These are phyloP conservation scores for Clathrospora elynae DNA, from an alignment of 2,329 filamentous ascomycete species.

Conservation along the genomic window DNA sequence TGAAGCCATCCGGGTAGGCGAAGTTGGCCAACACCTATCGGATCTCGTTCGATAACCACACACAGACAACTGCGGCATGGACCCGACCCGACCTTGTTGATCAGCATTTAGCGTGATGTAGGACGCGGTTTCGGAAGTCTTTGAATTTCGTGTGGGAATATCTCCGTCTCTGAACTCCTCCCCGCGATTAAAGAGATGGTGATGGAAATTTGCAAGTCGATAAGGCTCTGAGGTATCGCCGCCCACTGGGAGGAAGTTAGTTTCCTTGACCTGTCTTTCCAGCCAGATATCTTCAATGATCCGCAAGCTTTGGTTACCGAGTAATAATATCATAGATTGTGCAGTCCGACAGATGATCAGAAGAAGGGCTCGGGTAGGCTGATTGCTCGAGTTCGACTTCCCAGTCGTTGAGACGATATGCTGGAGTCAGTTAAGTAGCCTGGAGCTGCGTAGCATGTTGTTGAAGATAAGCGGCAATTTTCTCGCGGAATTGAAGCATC, in stretches of 20 bases:
- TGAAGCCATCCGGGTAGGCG: slow-evolving; percentile 8
- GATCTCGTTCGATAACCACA: slow-evolving; percentile 35
- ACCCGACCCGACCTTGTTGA: slow-evolving; percentile 32
- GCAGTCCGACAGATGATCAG: slow-evolving; percentile 17
- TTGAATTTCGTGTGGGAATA: not conserved
- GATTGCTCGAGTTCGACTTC: slow-evolving; percentile 3
- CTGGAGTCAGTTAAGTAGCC: slow-evolving; percentile 4
- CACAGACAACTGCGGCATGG: slow-evolving; percentile 21
- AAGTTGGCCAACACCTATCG: slow-evolving; percentile 32
- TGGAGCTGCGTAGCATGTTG: slow-evolving; percentile 5
- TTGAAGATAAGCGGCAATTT: slow-evolving; percentile 24
- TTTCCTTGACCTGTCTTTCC: slow-evolving; percentile 16
- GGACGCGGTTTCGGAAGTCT: slow-evolving; percentile 4
- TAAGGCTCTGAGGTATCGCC: slow-evolving; percentile 7
- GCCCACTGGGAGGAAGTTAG: slow-evolving; percentile 23
- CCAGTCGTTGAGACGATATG: slow-evolving; percentile 4
- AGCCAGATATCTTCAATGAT: slow-evolving; percentile 31
- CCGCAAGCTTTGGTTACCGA: slow-evolving; percentile 32
- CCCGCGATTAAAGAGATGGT: slow-evolving; percentile 12
- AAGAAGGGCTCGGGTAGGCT: slow-evolving; percentile 3
- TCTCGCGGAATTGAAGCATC: slow-evolving; percentile 23
- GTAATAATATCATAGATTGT: slow-evolving; percentile 29
- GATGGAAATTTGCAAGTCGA: slow-evolving; percentile 4
- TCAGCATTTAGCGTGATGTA: slow-evolving; percentile 23
- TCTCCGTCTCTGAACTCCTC: slow-evolving; percentile 10